Base-by-base conservation (phyloP, 2,329 filamentous ascomycete genomes). In the Microsporum ferrugineum region DNA sequence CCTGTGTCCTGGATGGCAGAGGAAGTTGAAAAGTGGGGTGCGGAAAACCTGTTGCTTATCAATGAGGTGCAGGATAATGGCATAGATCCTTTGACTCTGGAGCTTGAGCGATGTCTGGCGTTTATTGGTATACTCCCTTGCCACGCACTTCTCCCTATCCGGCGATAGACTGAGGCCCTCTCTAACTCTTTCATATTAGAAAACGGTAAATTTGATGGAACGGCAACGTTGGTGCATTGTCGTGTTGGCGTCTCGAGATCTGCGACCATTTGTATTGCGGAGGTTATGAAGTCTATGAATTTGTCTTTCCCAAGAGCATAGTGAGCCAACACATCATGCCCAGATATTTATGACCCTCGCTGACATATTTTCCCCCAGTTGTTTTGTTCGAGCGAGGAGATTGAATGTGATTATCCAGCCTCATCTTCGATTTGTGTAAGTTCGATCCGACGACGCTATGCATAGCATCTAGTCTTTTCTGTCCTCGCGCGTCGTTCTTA, bases 371-470 rank as follows among this genome's bases (percentile, higher is more conserved):
- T 58, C 14, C 4, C 6, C 31, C 45, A 83, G 81, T 74, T 97
- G 94, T 73, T 97, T 92, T 73, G 94, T 99, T 41, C 86, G 94
- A 36, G 94, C 94, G 23, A 84, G 94, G 59, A 82, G 94, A 63
- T 79, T 99, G 56, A 99, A 99, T 70, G 94, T 99, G 59, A 99
- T 99, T 65, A 97, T 99, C 65, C 94, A 99, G 73, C 94, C 94
- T 10, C 92, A 99, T 77, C 80, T 99, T 61, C 84, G 90, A 62
- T 99, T 99, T 75, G 88, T 88, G 66, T 96, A 71, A 69, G 73
- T 65, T 27, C 41, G 27, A 33, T 49, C 10, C 4, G 10, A 12
- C 38, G 8, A 10, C 3, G 38, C 38, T 39, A 12, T 7, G 8
- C 38, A 3, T 12, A 12, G 8, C 2, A 39, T 7, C 38, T 3